These are phyloP conservation scores for Ormosia emarginata DNA, from an alignment of 306 rosid species.

Conservation along the genomic window DNA sequence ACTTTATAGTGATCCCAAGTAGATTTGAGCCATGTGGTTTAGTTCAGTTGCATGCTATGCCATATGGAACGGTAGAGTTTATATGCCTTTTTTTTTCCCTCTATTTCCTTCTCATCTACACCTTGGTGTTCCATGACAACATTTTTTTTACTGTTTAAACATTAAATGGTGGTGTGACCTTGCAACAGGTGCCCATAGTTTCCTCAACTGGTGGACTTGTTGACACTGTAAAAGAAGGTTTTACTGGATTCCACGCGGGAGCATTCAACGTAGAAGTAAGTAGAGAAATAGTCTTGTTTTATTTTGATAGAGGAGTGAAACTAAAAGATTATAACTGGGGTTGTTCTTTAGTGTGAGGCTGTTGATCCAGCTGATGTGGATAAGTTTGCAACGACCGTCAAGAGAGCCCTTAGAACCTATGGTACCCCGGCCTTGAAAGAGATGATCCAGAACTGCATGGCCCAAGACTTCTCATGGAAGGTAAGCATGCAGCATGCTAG, in stretches of 20 bases:
- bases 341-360: slow-evolving; percentile 57
- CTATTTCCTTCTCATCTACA: not conserved
- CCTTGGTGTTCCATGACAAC: not conserved
- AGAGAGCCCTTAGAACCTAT: slow-evolving; percentile 44
- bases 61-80: slow-evolving; percentile 64
- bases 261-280: slow-evolving; percentile 55
- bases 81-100: not conserved
- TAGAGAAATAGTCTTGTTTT: not conserved
- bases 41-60: slow-evolving; percentile 84
- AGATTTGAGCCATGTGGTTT: slow-evolving; percentile 92
- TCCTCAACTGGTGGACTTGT: slow-evolving; percentile 87
- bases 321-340: not conserved
- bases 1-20: slow-evolving; percentile 66
- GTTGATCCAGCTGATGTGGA: slow-evolving; percentile 63
- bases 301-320: slow-evolving; percentile 5
- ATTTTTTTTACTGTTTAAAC: not conserved
- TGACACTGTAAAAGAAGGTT: slow-evolving; percentile 85
- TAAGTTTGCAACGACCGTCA: slow-evolving; percentile 41
- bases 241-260: slow-evolving; percentile 76
- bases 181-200: slow-evolving; percentile 62
- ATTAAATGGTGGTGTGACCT: not conserved
- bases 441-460: slow-evolving; percentile 66
- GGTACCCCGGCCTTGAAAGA: slow-evolving; percentile 44
- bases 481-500: slow-evolving; percentile 25
- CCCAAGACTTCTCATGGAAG: slow-evolving; percentile 86